phyloP scores from a whole-genome alignment of 371 early-diverging fungal genomes.

The Fennellomyces sp. region DNA sequence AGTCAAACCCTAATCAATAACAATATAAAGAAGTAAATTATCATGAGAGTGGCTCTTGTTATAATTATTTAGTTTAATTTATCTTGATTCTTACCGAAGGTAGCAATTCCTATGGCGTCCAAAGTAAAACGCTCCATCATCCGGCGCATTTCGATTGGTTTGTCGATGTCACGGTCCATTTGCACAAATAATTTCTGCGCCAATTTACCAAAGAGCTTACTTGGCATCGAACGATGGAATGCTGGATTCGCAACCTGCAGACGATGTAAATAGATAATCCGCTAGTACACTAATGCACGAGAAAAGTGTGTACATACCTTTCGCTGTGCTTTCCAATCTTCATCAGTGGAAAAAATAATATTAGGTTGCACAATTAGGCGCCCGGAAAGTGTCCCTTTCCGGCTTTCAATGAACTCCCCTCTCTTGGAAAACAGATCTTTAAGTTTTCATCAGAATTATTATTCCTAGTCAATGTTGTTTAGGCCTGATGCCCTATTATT shows the following conservation, averaged over 20 bases:
- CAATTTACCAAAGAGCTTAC: slow-evolving; percentile 20
- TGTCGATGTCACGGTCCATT: slow-evolving; percentile 16
- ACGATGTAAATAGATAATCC: background rate
- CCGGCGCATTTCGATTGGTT: slow-evolving; percentile 17
- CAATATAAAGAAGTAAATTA: too few species aligned
- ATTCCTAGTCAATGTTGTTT: background rate
- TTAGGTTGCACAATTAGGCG: background rate
- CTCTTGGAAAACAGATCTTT: background rate
- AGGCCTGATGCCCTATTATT: background rate
- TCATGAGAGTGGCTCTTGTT: too few species aligned
- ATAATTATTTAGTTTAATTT: too few species aligned
- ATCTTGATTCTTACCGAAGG: slow-evolving; percentile 11
- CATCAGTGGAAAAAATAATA: background rate
- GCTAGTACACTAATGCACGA: background rate
- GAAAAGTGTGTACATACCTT: background rate
- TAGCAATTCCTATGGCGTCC: slow-evolving; percentile 36
- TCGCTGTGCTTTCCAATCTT: background rate
- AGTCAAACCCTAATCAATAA: slow-evolving; percentile 24
- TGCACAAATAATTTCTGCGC: slow-evolving; percentile 15
- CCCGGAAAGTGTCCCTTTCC: background rate
- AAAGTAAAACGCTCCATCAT: slow-evolving; percentile 23
- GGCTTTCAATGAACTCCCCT: background rate
- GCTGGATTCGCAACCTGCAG: slow-evolving; percentile 22
- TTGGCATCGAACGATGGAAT: slow-evolving; percentile 30
- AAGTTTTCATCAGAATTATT: background rate